Conservation (phyloP, 2,329 filamentous ascomycete species). For the Cordyceps militaris region DNA sequence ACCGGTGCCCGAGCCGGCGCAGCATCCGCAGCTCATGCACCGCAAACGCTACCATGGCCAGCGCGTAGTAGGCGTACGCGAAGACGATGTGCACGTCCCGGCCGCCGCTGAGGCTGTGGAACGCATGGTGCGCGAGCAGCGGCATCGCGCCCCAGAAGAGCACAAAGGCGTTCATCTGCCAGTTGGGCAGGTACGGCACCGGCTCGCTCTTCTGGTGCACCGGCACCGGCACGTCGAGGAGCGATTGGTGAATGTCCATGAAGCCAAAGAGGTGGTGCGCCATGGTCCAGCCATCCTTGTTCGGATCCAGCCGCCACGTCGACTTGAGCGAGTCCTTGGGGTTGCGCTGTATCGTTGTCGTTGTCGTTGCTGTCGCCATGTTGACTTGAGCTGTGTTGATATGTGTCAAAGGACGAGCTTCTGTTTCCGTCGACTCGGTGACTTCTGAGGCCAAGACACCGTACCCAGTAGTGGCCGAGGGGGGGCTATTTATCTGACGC, state of each 20-base stretch:
- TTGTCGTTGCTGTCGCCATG: slow-evolving; percentile 1
- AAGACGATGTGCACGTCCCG: slow-evolving; percentile 6
- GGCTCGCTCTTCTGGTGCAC: slow-evolving; percentile 26
- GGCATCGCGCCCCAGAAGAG: slow-evolving; percentile 22
- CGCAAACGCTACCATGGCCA: slow-evolving; percentile 23
- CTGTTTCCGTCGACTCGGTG: background rate
- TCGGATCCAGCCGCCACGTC: slow-evolving; percentile 16
- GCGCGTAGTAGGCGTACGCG: slow-evolving; percentile 21
- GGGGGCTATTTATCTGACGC: background rate
- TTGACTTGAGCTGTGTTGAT: background rate
- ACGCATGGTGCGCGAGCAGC: slow-evolving; percentile 19
- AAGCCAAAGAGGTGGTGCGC: slow-evolving; percentile 16
- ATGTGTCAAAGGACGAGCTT: too few species aligned
- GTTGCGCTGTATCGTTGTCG: slow-evolving; percentile 8
- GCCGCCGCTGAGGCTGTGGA: slow-evolving; percentile 12
- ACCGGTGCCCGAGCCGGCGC: slow-evolving; percentile 23
- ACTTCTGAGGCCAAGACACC: background rate
- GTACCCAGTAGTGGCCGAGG: background rate
- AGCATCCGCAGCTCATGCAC: slow-evolving; percentile 24
- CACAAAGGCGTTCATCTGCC: slow-evolving; percentile 25
- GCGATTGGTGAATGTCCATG: slow-evolving; percentile 16
- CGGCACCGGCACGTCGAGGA: slow-evolving; percentile 17
- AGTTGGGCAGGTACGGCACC: slow-evolving; percentile 25
- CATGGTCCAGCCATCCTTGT: slow-evolving; percentile 16
- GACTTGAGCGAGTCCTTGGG: slow-evolving; percentile 19